Evolutionary conservation across 768 basidiomycete genomes (phyloP).

Genomic region (Tylopilus intermedius): DNA sequence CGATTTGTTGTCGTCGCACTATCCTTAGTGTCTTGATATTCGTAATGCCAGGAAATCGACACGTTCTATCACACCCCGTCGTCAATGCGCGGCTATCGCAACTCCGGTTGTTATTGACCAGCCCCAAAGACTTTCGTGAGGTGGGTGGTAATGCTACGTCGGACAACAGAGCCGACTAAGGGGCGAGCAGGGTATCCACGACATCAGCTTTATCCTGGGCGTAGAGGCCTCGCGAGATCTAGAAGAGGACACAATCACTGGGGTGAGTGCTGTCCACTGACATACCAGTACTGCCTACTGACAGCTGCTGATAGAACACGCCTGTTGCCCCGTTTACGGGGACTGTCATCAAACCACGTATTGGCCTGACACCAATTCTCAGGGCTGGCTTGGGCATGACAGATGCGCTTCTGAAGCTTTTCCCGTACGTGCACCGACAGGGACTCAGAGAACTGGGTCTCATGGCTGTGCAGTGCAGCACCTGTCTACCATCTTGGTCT

Average conservation of each 20-base stretch:
- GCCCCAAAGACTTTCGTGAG: constrained; percentile 75
- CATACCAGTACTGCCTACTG: background rate
- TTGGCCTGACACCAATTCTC: constrained; percentile 88
- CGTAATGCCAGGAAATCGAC: constrained; percentile 36
- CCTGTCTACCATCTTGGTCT: constrained; percentile 89
- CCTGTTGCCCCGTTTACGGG: constrained; percentile 81
- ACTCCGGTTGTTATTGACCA: constrained; percentile 56
- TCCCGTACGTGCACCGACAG: constrained; percentile 55
- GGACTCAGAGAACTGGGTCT: background rate
- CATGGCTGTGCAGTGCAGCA: constrained; percentile 45
- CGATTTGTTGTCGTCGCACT: background rate
- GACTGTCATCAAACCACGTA: constrained; percentile 62
- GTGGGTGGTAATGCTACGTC: constrained; percentile 31
- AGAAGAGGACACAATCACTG: constrained; percentile 56
- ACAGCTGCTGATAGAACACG: constrained; percentile 47
- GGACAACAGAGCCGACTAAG: constrained; percentile 2
- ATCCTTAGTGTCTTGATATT: background rate
- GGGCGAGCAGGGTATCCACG: constrained; percentile 57
- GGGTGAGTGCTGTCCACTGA: constrained; percentile 41
- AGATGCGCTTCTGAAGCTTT: constrained; percentile 78
- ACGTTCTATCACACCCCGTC: constrained; percentile 65
- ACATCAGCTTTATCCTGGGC: constrained; percentile 74
- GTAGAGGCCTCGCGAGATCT: constrained; percentile 74
- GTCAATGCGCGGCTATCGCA: constrained; percentile 70
- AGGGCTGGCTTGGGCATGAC: constrained; percentile 93